Evolutionary conservation across 2,329 filamentous ascomycete genomes (phyloP), one percentile per base, ranked within the genome.

Genomic region (Karstenula rhodostoma): DNA sequence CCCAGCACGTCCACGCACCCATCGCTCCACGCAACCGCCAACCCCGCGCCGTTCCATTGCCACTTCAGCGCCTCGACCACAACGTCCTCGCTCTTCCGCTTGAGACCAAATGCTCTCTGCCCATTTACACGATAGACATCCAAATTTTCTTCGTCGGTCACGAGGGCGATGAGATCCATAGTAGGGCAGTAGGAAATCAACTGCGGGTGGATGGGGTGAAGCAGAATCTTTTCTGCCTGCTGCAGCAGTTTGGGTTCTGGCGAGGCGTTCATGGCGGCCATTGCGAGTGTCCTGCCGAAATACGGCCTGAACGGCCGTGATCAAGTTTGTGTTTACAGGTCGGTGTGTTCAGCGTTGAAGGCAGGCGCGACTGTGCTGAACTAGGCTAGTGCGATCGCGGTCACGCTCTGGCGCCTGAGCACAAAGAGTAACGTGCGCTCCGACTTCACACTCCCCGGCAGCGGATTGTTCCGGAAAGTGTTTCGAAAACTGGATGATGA

Each of bases 11-110:
- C 88, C 22, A 95, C 87, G 7, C 86, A 86, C 29, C 91, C 91
- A 80, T 96, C 92, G 67, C 87, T 92, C 88, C 92, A 96, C 48
- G 89, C 92, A 15, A 95, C 87, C 15, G 93, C 93, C 57, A 97
- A 84, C 44, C 92, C 88, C 63, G 92, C 90, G 9, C 90, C 82
- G 59, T 83, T 81, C 37, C 78, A 79, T 62, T 82, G 82, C 82
- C 82, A 84, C 40, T 76, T 72, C 43, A 83, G 64, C 42, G 73
- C 72, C 37, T 77, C 75, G 13, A 83, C 73, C 13, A 58, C 66
- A 4, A 66, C 57, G 19, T 70, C 69, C 29, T 75, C 72, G 44
- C 69, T 74, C 64, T 79, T 80, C 50, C 78, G 73, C 56, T 79
- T 80, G 27, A 83, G 64, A 0, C 84, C 84, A 71, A 90, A 89